Conservation (phyloP, 345 rosid genomes). For the Boechera divaricarpa region DNA sequence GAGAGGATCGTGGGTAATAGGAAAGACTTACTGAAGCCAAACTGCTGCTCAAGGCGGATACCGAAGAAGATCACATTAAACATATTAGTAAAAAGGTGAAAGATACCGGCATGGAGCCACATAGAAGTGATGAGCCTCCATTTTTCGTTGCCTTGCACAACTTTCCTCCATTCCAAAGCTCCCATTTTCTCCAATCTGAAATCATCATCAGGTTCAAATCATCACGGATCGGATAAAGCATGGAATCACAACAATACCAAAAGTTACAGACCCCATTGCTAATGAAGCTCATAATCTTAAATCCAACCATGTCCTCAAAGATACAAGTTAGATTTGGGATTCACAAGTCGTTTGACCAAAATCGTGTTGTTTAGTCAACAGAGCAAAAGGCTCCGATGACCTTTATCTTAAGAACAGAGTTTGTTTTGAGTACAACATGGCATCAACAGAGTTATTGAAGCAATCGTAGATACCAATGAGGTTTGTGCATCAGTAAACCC, state of each 20-base stretch:
- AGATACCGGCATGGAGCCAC: constrained; percentile 93
- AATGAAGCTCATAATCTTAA: neutral
- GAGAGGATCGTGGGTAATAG: neutral
- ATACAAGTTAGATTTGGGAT: neutral
- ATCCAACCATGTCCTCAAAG: constrained; percentile 8
- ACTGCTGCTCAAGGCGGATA: constrained; percentile 89
- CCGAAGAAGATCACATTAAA: constrained; percentile 72
- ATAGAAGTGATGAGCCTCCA: constrained; percentile 87
- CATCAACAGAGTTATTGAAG: constrained; percentile 11
- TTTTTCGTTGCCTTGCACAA: constrained; percentile 69
- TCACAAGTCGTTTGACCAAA: neutral
- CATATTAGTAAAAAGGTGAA: constrained; percentile 84
- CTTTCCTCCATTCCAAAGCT: constrained; percentile 67
- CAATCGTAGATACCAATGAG: neutral
- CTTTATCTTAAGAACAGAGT: constrained; percentile 22
- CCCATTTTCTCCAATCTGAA: constrained; percentile 87
- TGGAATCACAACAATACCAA: neutral
- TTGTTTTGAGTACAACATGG: neutral
- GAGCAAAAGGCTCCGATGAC: neutral
- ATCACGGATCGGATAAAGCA: neutral
- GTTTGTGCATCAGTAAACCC: no score
- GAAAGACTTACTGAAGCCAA: constrained; percentile 73
- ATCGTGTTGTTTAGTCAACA: neutral
- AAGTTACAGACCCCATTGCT: neutral
- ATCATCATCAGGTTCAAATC: neutral